Conservation (phyloP, 352 stramenopile genomes). For the Elongisporangium prolatum region DNA sequence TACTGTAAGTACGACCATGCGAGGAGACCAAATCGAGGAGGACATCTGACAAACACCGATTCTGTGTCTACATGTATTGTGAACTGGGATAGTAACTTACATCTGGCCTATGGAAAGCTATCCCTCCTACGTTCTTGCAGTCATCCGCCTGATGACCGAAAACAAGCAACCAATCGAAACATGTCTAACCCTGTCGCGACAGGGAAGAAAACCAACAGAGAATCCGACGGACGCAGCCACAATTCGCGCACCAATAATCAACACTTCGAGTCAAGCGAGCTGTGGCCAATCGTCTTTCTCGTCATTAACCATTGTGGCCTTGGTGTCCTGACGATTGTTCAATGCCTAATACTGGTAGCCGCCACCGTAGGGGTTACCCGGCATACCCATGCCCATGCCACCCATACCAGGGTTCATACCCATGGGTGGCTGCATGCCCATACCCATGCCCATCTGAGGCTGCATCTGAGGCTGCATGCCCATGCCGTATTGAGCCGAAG, state of each 20-base stretch:
- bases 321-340: constrained; percentile 20
- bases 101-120: background rate
- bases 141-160: background rate
- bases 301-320: constrained; percentile 13
- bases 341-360: constrained; percentile 29
- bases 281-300: background rate
- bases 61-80: background rate
- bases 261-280: background rate
- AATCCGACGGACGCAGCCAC: background rate
- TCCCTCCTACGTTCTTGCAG: background rate
- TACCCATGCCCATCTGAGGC: constrained; percentile 33
- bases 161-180: background rate
- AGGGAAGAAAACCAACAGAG: background rate
- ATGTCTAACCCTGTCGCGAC: background rate
- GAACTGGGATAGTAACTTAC: background rate
- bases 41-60: background rate
- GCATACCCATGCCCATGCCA: constrained; percentile 27
- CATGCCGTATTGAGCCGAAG: constrained; percentile 52
- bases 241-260: background rate
- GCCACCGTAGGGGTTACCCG: constrained; percentile 51
- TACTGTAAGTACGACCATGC: background rate
- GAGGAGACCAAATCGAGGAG: too few species aligned
- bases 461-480: constrained; percentile 37
- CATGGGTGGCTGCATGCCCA: constrained; percentile 52
- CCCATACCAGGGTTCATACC: constrained; percentile 17